Evolutionary conservation across 257 asterid species (phyloP).

Genomic region (Apocynum venetum): DNA sequence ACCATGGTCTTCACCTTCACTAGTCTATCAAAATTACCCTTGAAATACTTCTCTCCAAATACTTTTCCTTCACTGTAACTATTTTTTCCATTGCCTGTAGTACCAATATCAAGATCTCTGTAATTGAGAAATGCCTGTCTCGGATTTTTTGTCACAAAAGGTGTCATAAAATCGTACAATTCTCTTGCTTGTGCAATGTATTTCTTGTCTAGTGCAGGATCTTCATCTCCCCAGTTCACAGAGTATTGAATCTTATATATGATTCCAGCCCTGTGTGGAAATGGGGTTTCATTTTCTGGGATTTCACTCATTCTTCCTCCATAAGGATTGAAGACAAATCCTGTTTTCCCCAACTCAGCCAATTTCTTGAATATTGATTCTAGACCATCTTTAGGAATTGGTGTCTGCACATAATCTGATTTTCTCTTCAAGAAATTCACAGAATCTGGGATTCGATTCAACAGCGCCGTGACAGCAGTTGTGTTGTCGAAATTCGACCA

Average conservation of each 20-base stretch:
- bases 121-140: conserved; percentile 27
- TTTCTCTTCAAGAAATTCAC: conserved; percentile 24
- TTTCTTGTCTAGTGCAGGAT: background rate
- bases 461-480: background rate
- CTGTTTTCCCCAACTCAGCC: conserved; percentile 14
- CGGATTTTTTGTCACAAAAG: conserved; percentile 24
- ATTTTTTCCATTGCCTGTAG: background rate
- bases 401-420: conserved; percentile 22
- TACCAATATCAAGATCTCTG: conserved; percentile 25
- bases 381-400: conserved; percentile 8
- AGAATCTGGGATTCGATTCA: conserved; percentile 1
- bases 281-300: conserved; percentile 25
- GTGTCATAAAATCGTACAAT: conserved; percentile 24
- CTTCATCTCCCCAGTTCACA: conserved; percentile 21
- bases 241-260: conserved; percentile 27
- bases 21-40: conserved; percentile 18
- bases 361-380: conserved; percentile 7
- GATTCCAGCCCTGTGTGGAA: conserved; percentile 36
- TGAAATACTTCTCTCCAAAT: conserved; percentile 20
- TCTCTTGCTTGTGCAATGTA: conserved; percentile 10
- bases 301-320: conserved; percentile 37
- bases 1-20: conserved; percentile 15
- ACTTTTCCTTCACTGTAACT: conserved; percentile 13
- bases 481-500: conserved; percentile 22
- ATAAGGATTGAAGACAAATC: conserved; percentile 25